phyloP scores from a whole-genome alignment of 2,329 filamentous ascomycete genomes.

The Coleophoma eucalyptorum region DNA sequence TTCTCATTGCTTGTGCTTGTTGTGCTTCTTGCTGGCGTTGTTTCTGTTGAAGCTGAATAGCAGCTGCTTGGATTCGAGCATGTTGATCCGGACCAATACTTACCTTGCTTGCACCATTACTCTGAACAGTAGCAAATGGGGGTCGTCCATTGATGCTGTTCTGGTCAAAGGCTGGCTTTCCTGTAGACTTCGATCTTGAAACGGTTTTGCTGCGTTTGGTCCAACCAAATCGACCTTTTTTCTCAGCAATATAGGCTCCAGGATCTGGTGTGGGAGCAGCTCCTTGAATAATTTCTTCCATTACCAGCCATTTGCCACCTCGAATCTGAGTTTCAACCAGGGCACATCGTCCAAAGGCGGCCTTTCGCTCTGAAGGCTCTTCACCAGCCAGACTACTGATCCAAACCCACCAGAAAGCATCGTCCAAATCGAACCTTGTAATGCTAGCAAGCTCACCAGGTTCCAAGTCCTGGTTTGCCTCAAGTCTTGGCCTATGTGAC shows the following conservation, averaged over 20 bases:
- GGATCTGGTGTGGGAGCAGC: slow-evolving; percentile 80
- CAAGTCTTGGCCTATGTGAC: slow-evolving; percentile 72
- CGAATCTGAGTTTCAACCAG: slow-evolving; percentile 84
- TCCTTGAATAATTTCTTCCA: slow-evolving; percentile 95
- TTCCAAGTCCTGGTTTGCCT: slow-evolving; percentile 66
- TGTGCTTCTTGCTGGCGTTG: slow-evolving; percentile 68
- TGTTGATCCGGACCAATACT: slow-evolving; percentile 90
- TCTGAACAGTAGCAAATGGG: slow-evolving; percentile 35
- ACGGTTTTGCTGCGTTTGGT: slow-evolving; percentile 63
- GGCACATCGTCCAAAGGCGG: slow-evolving; percentile 90
- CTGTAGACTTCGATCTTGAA: slow-evolving; percentile 66
- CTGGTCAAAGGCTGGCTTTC: slow-evolving; percentile 53
- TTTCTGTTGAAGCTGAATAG: slow-evolving; percentile 73
- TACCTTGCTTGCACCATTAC: slow-evolving; percentile 62
- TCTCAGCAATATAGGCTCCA: slow-evolving; percentile 88
- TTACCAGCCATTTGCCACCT: slow-evolving; percentile 82
- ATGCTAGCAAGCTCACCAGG: slow-evolving; percentile 95
- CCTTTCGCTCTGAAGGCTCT: slow-evolving; percentile 80
- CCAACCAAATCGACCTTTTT: slow-evolving; percentile 91
- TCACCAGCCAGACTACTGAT: slow-evolving; percentile 93
- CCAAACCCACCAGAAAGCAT: slow-evolving; percentile 99
- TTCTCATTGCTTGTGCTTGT: slow-evolving; percentile 36
- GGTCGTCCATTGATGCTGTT: slow-evolving; percentile 31
- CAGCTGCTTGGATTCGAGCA: slow-evolving; percentile 87
- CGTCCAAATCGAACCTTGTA: slow-evolving; percentile 78